Evolutionary conservation across 345 rosid species (phyloP), one percentile per base, ranked within the genome.

Genomic region (Odontarrhena argentea): DNA sequence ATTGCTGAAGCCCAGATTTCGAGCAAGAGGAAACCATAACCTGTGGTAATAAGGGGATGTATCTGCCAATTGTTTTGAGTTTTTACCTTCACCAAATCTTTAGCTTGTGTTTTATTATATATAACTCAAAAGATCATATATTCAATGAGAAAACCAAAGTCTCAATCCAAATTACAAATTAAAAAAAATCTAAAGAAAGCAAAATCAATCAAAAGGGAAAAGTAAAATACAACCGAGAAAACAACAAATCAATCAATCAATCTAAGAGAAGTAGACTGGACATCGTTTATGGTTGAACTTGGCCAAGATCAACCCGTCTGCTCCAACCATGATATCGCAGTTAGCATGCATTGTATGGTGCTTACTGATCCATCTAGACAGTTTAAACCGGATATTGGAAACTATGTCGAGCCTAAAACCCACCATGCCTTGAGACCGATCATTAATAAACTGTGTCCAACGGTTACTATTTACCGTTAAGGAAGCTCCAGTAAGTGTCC

Each of bases 181-280:
- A 28, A 3, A 32, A 3, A 32, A 32, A 71, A 38, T 4, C 7
- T 40, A 40, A 22, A 64, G 59, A 56, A 40, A 40, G 30, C 3
- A 48, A 63, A 64, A 56, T 32, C 37, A 64, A 9, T 28, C 46
- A 71, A 12, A 63, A 55, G 51, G 15, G 28, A 14, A 70, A 62
- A 36, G 34, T 13, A 26, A 8, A 53, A 50, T 28, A 59, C 67
- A 66, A 37, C 60, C 38, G 8, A 59, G 22, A 51, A 60, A 53
- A 67, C 40, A 55, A 74, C 60, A 50, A 71, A 40, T 24, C 36
- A 32, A 5, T 32, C 7, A 28, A 37, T 34, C 36, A 41, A 41
- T 38, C 81, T 80, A 92, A 45, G 86, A 77, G 73, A 93, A 93
- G 79, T 87, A 90, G 18, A 90, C 85, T 2, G 91, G 86, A 71